Percentiles rank a stretch among this genome's conserved stretches.
Conservation (phyloP, 495 filamentous ascomycete species). For the Aspergillus nanangensis region DNA sequence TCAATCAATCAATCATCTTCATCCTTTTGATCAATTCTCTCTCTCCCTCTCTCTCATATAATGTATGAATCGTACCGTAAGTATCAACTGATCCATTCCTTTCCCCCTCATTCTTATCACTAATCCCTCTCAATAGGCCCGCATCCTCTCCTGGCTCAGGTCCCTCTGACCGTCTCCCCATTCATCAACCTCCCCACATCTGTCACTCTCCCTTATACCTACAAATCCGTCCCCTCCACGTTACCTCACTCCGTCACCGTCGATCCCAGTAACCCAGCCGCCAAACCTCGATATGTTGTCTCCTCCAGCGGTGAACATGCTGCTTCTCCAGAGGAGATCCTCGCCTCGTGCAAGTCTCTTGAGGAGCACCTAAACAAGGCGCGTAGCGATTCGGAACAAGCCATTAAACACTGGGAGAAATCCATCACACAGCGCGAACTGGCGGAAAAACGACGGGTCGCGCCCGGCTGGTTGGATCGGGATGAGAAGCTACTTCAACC, state of each 20-base stretch:
- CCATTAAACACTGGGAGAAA: constrained; percentile 67
- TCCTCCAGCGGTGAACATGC: constrained; percentile 68
- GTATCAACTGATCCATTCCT: constrained; percentile 9
- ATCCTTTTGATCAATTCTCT: background rate
- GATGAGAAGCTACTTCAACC: constrained; percentile 82
- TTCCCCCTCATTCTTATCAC: background rate
- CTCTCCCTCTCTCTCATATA: constrained; percentile 3
- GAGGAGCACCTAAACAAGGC: constrained; percentile 66
- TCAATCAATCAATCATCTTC: too few relatives aligned
- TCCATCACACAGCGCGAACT: constrained; percentile 70
- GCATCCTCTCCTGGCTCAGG: constrained; percentile 85
- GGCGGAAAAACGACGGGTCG: constrained; percentile 85
- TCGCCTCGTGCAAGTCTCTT: constrained; percentile 71
- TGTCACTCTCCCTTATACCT: constrained; percentile 91
- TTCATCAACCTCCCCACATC: constrained; percentile 89
- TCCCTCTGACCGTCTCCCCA: constrained; percentile 89
- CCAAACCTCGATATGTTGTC: constrained; percentile 63
- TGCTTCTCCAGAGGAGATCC: constrained; percentile 76
- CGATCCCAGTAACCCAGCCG: constrained; percentile 34
- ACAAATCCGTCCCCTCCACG: constrained; percentile 80
- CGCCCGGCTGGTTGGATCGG: constrained; percentile 92
- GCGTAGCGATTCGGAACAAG: constrained; percentile 56
- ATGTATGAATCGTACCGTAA: constrained; percentile 46
- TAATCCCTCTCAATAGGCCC: constrained; percentile 51
- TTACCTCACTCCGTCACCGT: constrained; percentile 74